Base-by-base conservation (phyloP, 176 grass and related monocot genomes). In the Aegilops longissima region DNA sequence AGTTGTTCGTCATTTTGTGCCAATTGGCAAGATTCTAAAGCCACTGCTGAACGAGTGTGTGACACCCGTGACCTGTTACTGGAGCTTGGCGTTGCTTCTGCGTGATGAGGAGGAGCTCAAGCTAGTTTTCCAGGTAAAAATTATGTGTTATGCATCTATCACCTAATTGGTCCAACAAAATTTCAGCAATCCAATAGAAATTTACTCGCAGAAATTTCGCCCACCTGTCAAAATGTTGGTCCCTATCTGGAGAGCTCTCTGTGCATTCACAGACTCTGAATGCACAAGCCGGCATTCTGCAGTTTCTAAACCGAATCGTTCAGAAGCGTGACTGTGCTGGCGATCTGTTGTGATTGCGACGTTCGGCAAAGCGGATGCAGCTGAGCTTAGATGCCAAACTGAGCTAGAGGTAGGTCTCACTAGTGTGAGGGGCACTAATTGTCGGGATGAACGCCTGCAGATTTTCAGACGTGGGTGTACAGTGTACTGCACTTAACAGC, bases 181-280 rank as follows among this genome's bases (percentile, higher is more conserved):
- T 1, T 30, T 84, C 27, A 66, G 59, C 16, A 64, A 85, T 87
- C 64, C 13, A 25, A 82, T 52, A 29, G n/a, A 85, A 9, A 52
- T 88, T 82, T 45, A 54, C 67, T 40, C 92, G 90, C 90, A 97
- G 97, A 94, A 93, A 90, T 91, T 85, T 23, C 80, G 11, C 25
- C 94, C 86, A 80, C 92, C 92, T 64, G 64, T 99, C 51, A 97
- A 90, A 85, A 90, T 94, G 70, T 33, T 99, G 92, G 87, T 97
- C 66, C 94, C 92, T 35, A 84, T 97, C 56, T 99, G 97, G 92
- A 97, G 92, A 62, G 87, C 92, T 63, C 90, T 99, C 73, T 92
- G 97, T 45, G 61, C 70, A n/a, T 81, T 90, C 70, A 87, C 80
- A 51, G 61, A 90, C 23, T 85, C 33, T 82, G 73, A 91, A 21